Conservation (phyloP, 2,329 filamentous ascomycete species). For the Dryadomyces quercus-mongolicae region DNA sequence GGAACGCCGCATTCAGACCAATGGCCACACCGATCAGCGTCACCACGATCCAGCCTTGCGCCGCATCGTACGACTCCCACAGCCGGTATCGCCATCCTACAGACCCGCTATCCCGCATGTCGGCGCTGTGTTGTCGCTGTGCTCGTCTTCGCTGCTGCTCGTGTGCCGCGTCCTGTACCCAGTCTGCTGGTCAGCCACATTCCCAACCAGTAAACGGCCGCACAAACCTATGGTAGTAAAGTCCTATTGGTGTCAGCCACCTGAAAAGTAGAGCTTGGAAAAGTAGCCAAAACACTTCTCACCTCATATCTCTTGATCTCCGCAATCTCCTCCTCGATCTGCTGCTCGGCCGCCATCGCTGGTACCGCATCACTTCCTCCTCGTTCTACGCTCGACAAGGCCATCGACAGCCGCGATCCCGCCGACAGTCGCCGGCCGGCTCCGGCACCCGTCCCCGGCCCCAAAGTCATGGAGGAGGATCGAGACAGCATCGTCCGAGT, state of each 20-base stretch:
- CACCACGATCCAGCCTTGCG: conserved; percentile 95
- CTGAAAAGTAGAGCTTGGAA: too few relatives aligned
- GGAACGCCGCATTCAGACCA: conserved; percentile 79
- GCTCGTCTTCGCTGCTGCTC: conserved; percentile 75
- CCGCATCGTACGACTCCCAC: conserved; percentile 84
- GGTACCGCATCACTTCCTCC: conserved; percentile 37
- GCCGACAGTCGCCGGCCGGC: conserved; percentile 39
- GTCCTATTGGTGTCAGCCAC: conserved; percentile 46
- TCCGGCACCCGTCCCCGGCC: background rate
- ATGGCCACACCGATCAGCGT: conserved; percentile 88
- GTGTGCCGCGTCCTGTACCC: conserved; percentile 93
- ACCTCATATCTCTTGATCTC: conserved; percentile 96
- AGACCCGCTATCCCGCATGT: conserved; percentile 28
- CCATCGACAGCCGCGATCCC: conserved; percentile 54
- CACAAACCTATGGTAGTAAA: conserved; percentile 78
- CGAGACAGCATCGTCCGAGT: conserved; percentile 6
- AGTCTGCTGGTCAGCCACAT: conserved; percentile 50
- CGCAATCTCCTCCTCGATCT: conserved; percentile 87
- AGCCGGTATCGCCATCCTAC: conserved; percentile 70
- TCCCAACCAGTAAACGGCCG: too few relatives aligned
- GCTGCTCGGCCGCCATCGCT: conserved; percentile 40
- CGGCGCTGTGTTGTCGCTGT: conserved; percentile 13
- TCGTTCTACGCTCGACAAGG: conserved; percentile 46
- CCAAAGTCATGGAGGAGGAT: conserved; percentile 4
- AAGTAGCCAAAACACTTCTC: too few relatives aligned